Conservation (phyloP, 2,329 filamentous ascomycete genomes). For the Fusarium incarnatum region DNA sequence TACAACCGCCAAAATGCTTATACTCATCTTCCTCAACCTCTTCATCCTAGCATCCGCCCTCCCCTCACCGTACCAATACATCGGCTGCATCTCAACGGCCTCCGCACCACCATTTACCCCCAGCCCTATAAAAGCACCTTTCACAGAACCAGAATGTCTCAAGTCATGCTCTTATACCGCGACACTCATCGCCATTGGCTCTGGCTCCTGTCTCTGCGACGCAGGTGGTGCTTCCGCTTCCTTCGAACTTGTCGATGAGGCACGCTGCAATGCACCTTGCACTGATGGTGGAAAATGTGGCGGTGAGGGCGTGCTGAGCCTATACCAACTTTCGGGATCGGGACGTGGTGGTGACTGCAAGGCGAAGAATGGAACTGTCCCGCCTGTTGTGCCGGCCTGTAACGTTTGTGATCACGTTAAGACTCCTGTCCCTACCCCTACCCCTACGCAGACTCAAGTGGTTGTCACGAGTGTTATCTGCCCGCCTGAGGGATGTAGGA, state of each 20-base stretch:
- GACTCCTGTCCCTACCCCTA: neutral
- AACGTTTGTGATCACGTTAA: conserved; percentile 2
- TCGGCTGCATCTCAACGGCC: conserved; percentile 47
- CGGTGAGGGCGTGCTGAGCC: conserved; percentile 31
- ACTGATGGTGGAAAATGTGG: conserved; percentile 43
- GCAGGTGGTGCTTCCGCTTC: conserved; percentile 7
- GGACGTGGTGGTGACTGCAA: neutral
- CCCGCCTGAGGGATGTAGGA: conserved; percentile 21
- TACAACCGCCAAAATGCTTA: conserved; percentile 11
- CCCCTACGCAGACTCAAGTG: neutral
- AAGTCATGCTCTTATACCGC: conserved; percentile 23
- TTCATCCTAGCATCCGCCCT: conserved; percentile 37
- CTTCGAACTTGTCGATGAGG: conserved; percentile 33
- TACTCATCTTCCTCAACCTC: conserved; percentile 35
- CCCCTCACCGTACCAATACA: conserved; percentile 38
- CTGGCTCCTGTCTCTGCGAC: conserved; percentile 42
- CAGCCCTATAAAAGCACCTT: conserved; percentile 21
- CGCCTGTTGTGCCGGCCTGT: conserved; percentile 20
- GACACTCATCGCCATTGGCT: conserved; percentile 42
- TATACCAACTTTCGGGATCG: conserved; percentile 24
- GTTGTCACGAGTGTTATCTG: neutral
- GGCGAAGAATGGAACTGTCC: neutral
- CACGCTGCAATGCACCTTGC: conserved; percentile 40
- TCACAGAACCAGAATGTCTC: conserved; percentile 28
- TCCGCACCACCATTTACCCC: conserved; percentile 30